phyloP scores from a whole-genome alignment of 805 yeast genomes.

The Kodamaea neixiangensis region DNA sequence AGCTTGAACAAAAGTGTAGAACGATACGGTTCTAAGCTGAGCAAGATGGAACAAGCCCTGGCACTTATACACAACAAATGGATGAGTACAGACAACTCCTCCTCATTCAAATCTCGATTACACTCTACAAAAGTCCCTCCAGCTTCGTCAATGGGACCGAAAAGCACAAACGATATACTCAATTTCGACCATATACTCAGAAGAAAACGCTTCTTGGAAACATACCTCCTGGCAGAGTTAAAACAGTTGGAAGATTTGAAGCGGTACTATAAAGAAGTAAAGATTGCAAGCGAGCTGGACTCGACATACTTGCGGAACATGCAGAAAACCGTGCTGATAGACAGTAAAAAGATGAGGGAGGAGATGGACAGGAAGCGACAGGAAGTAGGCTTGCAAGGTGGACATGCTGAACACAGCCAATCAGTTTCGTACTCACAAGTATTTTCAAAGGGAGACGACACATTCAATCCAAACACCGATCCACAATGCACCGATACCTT shows the following conservation, averaged over 20 bases:
- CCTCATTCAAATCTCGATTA: constrained; percentile 29
- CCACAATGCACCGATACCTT: constrained; percentile 20
- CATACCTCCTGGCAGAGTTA: constrained; percentile 41
- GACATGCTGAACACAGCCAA: neutral
- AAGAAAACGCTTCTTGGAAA: constrained; percentile 32
- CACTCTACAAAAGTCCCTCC: constrained; percentile 29
- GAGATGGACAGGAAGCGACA: constrained; percentile 5
- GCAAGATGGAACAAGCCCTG: constrained; percentile 25
- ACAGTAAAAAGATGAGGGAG: constrained; percentile 6
- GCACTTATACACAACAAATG: constrained; percentile 25
- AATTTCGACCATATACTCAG: constrained; percentile 27
- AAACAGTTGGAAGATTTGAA: constrained; percentile 38
- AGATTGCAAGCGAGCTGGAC: constrained; percentile 32
- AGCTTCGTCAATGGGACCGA: constrained; percentile 18
- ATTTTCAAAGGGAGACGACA: neutral
- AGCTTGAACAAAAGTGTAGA: constrained; percentile 29
- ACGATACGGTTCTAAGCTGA: constrained; percentile 16
- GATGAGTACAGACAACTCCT: constrained; percentile 19
- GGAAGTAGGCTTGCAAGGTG: neutral
- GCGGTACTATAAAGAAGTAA: constrained; percentile 23
- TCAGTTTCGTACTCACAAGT: neutral
- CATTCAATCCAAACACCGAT: constrained; percentile 15
- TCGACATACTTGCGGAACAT: constrained; percentile 33
- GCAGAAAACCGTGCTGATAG: constrained; percentile 21
- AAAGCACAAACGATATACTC: constrained; percentile 17